Base-by-base conservation (phyloP, 2,329 filamentous ascomycete species). In the Microsporum audouinii region DNA sequence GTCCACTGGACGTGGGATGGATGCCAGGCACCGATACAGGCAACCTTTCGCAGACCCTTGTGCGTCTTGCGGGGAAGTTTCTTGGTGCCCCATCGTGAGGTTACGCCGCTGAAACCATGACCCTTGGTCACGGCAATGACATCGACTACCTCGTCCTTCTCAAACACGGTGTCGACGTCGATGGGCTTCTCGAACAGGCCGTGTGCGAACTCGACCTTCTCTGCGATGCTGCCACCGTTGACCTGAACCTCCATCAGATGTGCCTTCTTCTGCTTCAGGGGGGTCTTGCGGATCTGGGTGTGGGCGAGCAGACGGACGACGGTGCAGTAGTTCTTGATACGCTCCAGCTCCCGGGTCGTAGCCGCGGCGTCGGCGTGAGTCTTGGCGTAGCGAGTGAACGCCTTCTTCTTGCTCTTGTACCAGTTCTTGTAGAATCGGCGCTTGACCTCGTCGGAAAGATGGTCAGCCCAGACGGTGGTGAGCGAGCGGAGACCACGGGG, bases 341-440 rank as follows among this genome's bases (percentile, higher is more conserved):
- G 91, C 88, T 97, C 94, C 76, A 99, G 87, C 82, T 99, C 94
- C 77, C 89, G 89, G 79, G 88, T 91, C 83, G 97, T 88, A 75
- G 89, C 91, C 71, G 89, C 82, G 74, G 90, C 91, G 84, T 97
- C 92, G 68, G 92, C 91, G 88, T 97, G 90, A 87, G 95, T 92
- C 90, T 97, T 99, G 84, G 94, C 90, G 83, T 99, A 99, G 85
- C 95, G 96, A 85, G 94, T 99, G 85, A 99, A 99, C 66, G 94
- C 94, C 92, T 99, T 99, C 90, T 96, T 97, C 91, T 99, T 99
- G 86, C 87, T 91, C 88, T 96, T 96, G 89, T 99, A 99, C 94
- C 94, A 99, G 88, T 99, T 99, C 91, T 97, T 97, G 89, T 99
- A 99, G 90, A 99, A 99, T 78, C 94, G 89, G 76, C 94, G 89